Evolutionary conservation across 148 eudicot species (phyloP).

Genomic region (Spergularia marina): DNA sequence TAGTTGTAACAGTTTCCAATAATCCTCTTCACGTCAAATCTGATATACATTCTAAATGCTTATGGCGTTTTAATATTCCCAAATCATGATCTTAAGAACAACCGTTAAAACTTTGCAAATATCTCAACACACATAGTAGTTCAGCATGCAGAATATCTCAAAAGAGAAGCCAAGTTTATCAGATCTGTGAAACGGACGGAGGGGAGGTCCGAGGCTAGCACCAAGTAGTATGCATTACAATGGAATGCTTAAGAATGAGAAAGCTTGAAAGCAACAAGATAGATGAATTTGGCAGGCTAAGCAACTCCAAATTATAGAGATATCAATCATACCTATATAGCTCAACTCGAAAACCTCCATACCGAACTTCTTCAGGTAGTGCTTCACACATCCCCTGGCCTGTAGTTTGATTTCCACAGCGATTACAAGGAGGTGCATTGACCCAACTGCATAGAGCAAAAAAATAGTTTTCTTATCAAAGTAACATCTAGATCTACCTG

Average conservation of each 20-base stretch:
- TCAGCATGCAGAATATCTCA: no score
- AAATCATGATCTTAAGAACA: no score
- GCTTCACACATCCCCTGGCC: constrained; percentile 68
- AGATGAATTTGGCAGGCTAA: background rate
- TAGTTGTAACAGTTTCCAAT: no score
- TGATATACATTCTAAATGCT: no score
- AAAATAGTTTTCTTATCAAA: constrained; percentile 1
- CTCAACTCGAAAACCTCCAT: constrained; percentile 84
- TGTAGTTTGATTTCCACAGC: constrained; percentile 67
- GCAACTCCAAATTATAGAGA: background rate
- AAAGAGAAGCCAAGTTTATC: no score
- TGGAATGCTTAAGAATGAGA: background rate
- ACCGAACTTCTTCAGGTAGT: constrained; percentile 52
- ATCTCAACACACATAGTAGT: no score
- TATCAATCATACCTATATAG: constrained; percentile 65
- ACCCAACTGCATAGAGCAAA: constrained; percentile 67
- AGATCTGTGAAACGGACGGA: no score
- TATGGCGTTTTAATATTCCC: no score
- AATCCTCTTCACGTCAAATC: no score
- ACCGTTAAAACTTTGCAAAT: no score
- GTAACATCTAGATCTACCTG: background rate
- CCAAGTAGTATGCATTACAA: no score
- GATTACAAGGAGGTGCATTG: constrained; percentile 75
- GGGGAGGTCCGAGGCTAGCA: no score
- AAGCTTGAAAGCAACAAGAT: background rate